Percentiles rank a stretch among this genome's conserved stretches.
Evolutionary conservation across 2,329 filamentous ascomycete species (phyloP).

Genomic region (Tolypocladium nubicola): DNA sequence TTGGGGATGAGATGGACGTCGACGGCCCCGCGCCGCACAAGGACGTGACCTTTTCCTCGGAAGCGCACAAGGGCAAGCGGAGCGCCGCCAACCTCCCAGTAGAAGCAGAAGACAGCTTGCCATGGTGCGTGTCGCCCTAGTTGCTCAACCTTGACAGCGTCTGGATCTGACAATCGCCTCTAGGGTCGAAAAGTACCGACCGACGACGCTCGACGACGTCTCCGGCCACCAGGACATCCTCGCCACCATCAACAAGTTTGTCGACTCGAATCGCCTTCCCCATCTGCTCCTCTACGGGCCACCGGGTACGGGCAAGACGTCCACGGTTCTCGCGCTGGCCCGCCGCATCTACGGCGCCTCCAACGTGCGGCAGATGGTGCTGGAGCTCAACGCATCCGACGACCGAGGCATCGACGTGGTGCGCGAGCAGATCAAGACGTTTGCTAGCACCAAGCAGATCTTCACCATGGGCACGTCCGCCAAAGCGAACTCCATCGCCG

Average conservation of each 20-base stretch:
- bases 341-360: conserved; percentile 83
- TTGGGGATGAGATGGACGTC: conserved; percentile 51
- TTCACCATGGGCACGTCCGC: conserved; percentile 55
- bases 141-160: neutral
- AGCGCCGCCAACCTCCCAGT: conserved; percentile 88
- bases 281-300: conserved; percentile 96
- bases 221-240: conserved; percentile 96
- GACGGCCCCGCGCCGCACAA: conserved; percentile 36
- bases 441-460: conserved; percentile 95
- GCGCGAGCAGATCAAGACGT: conserved; percentile 98
- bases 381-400: conserved; percentile 95
- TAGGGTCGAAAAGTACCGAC: conserved; percentile 96
- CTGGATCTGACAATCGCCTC: neutral
- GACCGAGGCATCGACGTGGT: conserved; percentile 97
- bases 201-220: conserved; percentile 79
- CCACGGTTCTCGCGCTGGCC: conserved; percentile 86
- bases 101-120: conserved; percentile 84
- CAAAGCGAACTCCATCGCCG: conserved; percentile 44
- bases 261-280: conserved; percentile 86
- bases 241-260: conserved; percentile 93
- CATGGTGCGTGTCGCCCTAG: conserved; percentile 52
- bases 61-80: conserved; percentile 77
- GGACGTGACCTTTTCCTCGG: conserved; percentile 59
- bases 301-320: conserved; percentile 94
- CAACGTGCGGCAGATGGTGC: conserved; percentile 96